phyloP scores from a whole-genome alignment of 2,329 filamentous ascomycete genomes.

The Sclerotinia glacialis region DNA sequence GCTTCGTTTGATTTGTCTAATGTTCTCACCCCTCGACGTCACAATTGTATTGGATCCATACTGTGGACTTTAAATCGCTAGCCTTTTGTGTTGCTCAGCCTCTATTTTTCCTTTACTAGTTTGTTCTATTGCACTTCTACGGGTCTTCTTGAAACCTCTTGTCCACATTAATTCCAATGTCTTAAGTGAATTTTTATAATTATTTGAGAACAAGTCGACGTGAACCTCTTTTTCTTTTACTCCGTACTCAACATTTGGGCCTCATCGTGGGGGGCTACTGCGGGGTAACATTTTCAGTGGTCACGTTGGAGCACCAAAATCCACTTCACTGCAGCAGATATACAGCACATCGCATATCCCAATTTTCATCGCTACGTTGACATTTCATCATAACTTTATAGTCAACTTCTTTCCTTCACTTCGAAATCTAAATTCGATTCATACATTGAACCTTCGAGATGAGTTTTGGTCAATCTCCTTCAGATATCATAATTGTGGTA shows the following conservation, averaged over 20 bases:
- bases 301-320: conserved; percentile 5
- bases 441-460: conserved; percentile 27
- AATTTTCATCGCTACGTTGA: neutral
- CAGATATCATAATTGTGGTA: conserved; percentile 54
- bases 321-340: conserved; percentile 17
- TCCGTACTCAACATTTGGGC: no score
- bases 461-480: conserved; percentile 37
- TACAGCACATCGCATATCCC: conserved; percentile 7
- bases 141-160: conserved; percentile 4
- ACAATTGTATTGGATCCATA: conserved; percentile 5
- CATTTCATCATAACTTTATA: conserved; percentile 17
- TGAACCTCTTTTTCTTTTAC: neutral
- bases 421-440: neutral
- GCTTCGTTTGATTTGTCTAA: neutral
- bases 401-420: neutral
- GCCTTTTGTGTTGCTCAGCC: conserved; percentile 18
- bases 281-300: conserved; percentile 2
- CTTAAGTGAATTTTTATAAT: neutral
- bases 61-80: neutral
- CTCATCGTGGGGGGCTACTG: neutral
- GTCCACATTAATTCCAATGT: neutral
- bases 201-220: neutral
- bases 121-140: neutral
- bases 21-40: neutral
- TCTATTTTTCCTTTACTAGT: neutral